Evolutionary conservation across 371 early-diverging fungal species (phyloP).

Genomic region (Mucor mucedo): DNA sequence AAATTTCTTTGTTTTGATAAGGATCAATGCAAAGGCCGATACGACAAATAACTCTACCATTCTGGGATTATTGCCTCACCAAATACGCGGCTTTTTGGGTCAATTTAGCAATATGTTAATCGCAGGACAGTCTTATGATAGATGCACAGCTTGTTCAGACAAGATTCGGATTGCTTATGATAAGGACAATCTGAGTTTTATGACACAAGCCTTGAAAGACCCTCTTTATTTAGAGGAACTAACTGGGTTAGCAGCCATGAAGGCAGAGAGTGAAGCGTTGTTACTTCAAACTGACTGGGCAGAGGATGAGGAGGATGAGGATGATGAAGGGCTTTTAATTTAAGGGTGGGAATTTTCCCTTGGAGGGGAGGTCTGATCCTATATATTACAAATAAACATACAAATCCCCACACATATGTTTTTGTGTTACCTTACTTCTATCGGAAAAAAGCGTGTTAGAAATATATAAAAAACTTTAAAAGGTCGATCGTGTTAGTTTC

Average conservation of each 20-base stretch:
- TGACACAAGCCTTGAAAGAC: slow-evolving; percentile 73
- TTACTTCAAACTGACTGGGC: slow-evolving; percentile 65
- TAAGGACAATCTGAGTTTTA: slow-evolving; percentile 69
- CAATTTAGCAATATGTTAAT: slow-evolving; percentile 84
- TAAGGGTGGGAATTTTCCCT: slow-evolving; percentile 16
- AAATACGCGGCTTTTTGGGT: slow-evolving; percentile 89
- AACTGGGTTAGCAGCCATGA: slow-evolving; percentile 80
- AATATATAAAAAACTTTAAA: background rate
- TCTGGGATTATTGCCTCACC: slow-evolving; percentile 87
- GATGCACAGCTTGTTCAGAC: slow-evolving; percentile 92
- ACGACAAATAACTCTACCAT: slow-evolving; percentile 26
- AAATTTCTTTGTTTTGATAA: slow-evolving; percentile 16
- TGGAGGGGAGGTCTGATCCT: too few relatives aligned
- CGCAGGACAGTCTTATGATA: slow-evolving; percentile 85
- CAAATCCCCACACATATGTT: background rate
- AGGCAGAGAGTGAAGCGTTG: slow-evolving; percentile 72
- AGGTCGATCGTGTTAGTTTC: background rate
- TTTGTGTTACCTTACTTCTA: background rate
- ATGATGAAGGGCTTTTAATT: slow-evolving; percentile 34
- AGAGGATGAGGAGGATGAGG: slow-evolving; percentile 57
- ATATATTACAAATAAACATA: too few relatives aligned
- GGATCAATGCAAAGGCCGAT: slow-evolving; percentile 46
- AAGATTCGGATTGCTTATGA: slow-evolving; percentile 69
- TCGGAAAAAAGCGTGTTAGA: slow-evolving; percentile 3
- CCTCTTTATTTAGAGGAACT: slow-evolving; percentile 81